Percentiles rank a stretch among this genome's conserved stretches.
Conservation (phyloP, 2,329 filamentous ascomycete genomes). For the Hymenoscyphus scutula region DNA sequence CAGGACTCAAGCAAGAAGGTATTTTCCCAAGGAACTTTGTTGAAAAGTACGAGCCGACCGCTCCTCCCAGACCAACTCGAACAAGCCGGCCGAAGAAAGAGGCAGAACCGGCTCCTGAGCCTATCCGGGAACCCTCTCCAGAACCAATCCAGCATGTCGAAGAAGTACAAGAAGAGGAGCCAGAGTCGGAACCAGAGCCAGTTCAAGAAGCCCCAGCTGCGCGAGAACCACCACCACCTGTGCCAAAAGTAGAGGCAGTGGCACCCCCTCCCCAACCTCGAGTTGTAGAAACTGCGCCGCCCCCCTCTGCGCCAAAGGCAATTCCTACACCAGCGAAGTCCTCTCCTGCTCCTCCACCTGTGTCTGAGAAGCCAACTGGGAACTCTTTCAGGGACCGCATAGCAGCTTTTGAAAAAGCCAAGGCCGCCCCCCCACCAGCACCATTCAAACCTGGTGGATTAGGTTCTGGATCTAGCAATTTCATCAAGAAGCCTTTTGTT, state of each 20-base stretch:
- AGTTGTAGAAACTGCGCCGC: conserved; percentile 35
- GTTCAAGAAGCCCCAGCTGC: conserved; percentile 36
- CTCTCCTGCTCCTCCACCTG: conserved; percentile 63
- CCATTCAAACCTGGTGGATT: conserved; percentile 80
- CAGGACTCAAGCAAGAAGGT: conserved; percentile 73
- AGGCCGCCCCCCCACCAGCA: conserved; percentile 79
- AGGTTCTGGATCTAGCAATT: conserved; percentile 58
- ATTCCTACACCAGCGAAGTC: conserved; percentile 40
- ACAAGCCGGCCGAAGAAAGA: conserved; percentile 63
- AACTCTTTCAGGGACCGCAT: conserved; percentile 93
- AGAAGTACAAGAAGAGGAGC: conserved; percentile 37
- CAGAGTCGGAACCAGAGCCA: conserved; percentile 37
- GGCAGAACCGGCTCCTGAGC: conserved; percentile 37
- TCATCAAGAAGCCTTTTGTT: conserved; percentile 96
- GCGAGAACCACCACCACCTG: conserved; percentile 37
- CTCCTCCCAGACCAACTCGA: conserved; percentile 81
- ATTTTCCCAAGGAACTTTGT: conserved; percentile 98
- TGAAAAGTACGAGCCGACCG: conserved; percentile 88
- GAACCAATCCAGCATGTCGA: conserved; percentile 19
- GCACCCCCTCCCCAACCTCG: conserved; percentile 38
- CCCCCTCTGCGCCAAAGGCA: conserved; percentile 32
- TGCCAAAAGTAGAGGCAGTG: conserved; percentile 39
- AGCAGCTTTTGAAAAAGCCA: conserved; percentile 93
- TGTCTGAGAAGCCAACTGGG: conserved; percentile 67
- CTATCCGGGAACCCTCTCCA: conserved; percentile 40